A percentile compares a stretch with the other conserved stretches of the same genome.
Conservation (phyloP, 257 asterid genomes). For the Nicotiana obtusifolia region DNA sequence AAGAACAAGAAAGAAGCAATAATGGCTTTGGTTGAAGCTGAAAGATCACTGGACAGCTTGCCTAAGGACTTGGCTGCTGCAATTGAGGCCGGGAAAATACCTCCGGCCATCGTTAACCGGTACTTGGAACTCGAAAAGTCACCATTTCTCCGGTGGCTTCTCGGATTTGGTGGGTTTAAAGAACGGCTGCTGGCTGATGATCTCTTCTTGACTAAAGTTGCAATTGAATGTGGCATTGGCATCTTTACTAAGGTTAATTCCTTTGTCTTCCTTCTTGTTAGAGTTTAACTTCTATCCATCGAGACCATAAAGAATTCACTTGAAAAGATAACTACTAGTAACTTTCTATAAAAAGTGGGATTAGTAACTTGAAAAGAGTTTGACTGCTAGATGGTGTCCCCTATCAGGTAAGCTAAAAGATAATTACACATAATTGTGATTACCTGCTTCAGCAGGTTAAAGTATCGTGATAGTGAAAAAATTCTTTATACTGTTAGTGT, state of each 20-base stretch:
- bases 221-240: constrained; percentile 95
- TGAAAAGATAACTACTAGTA: background rate
- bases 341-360: background rate
- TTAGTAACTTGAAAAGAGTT: background rate
- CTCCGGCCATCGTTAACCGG: constrained; percentile 50
- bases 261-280: background rate
- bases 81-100: constrained; percentile 73
- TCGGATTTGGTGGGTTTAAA: constrained; percentile 74
- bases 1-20: constrained; percentile 70
- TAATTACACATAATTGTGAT: too few relatives aligned
- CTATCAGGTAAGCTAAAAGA: too few relatives aligned
- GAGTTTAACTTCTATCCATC: background rate
- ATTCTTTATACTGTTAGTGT: too few relatives aligned
- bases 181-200: constrained; percentile 92
- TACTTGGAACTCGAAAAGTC: constrained; percentile 79
- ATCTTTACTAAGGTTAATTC: constrained; percentile 71
- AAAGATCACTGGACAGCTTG: constrained; percentile 70
- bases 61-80: constrained; percentile 84
- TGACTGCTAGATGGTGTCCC: too few relatives aligned
- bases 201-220: constrained; percentile 95
- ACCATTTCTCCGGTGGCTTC: constrained; percentile 59
- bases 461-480: too few relatives aligned
- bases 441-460: too few relatives aligned
- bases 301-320: too few relatives aligned
- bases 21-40: constrained; percentile 69